These are phyloP conservation scores for Coniferiporia sulphurascens DNA, from an alignment of 1,284 basidiomycete species.

Conservation along the genomic window DNA sequence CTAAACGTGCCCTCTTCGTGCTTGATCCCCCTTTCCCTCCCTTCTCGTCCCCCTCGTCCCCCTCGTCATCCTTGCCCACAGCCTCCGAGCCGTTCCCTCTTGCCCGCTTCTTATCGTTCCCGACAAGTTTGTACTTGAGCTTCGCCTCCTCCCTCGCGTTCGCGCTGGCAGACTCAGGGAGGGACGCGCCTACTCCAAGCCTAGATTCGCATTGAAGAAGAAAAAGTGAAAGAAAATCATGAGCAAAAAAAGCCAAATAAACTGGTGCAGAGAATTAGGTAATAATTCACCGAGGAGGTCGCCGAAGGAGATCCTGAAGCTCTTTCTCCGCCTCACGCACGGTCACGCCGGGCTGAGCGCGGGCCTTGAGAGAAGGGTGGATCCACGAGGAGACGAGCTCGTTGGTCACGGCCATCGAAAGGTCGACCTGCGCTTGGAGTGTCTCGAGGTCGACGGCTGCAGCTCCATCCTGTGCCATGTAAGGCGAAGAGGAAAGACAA, in stretches of 20 bases:
- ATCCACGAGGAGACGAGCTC: constrained; percentile 71
- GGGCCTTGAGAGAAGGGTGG: constrained; percentile 41
- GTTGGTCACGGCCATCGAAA: constrained; percentile 71
- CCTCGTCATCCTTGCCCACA: constrained; percentile 28
- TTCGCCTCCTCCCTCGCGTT: constrained; percentile 42
- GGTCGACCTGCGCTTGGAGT: constrained; percentile 70
- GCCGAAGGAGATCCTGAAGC: constrained; percentile 58
- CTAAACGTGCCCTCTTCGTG: constrained; percentile 8
- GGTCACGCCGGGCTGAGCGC: constrained; percentile 27
- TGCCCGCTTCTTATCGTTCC: constrained; percentile 44
- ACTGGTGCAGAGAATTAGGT: background rate
- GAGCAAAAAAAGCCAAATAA: constrained; percentile 10
- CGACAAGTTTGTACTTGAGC: constrained; percentile 51
- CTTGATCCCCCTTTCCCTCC: constrained; percentile 14
- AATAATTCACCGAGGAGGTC: constrained; percentile 55
- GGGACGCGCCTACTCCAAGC: constrained; percentile 63
- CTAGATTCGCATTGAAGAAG: constrained; percentile 31
- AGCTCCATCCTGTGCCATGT: constrained; percentile 30
- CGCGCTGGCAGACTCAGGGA: constrained; percentile 40
- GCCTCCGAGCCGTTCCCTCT: constrained; percentile 23
- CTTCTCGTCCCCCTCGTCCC: constrained; percentile 29
- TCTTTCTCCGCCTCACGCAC: constrained; percentile 40
- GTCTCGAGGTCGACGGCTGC: constrained; percentile 52
- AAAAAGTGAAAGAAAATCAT: background rate
- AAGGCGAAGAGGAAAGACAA: background rate